Evolutionary conservation across 2,329 filamentous ascomycete species (phyloP).

Genomic region (Coniochaeta prunicola): DNA sequence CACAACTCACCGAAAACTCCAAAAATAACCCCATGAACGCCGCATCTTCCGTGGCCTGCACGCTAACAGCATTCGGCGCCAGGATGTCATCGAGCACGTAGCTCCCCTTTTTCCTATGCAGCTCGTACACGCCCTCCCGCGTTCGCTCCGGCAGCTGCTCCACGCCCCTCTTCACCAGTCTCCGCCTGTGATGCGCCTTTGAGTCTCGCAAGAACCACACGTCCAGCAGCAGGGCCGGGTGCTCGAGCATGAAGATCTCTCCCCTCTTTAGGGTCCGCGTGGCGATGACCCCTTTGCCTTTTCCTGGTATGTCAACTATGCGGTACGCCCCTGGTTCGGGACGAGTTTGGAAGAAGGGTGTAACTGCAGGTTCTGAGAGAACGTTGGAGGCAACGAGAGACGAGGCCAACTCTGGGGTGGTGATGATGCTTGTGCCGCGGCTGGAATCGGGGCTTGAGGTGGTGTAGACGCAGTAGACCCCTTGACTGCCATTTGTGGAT

Average conservation of each 20-base stretch:
- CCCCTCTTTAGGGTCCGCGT: slow-evolving; percentile 21
- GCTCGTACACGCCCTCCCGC: background rate
- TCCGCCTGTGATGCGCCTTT: slow-evolving; percentile 13
- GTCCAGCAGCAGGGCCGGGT: slow-evolving; percentile 18
- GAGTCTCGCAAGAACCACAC: slow-evolving; percentile 9
- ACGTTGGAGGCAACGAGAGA: background rate
- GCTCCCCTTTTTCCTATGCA: slow-evolving; percentile 7
- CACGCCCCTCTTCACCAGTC: slow-evolving; percentile 13
- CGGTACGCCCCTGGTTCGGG: slow-evolving; percentile 14
- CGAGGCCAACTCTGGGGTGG: background rate
- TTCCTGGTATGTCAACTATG: slow-evolving; percentile 19
- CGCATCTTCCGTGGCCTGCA: slow-evolving; percentile 9
- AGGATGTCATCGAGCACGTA: slow-evolving; percentile 15
- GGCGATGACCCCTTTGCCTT: slow-evolving; percentile 26
- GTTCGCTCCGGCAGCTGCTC: slow-evolving; percentile 11
- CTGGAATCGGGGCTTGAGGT: background rate
- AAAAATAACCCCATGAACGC: slow-evolving; percentile 16
- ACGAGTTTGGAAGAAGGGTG: background rate
- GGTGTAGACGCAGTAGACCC: background rate
- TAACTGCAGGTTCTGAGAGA: background rate
- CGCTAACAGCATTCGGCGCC: slow-evolving; percentile 12
- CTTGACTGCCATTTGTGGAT: background rate
- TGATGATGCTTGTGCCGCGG: background rate
- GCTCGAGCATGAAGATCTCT: slow-evolving; percentile 28
- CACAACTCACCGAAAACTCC: slow-evolving; percentile 15